These are phyloP conservation scores for Arthrobotrys musiformis DNA, from an alignment of 2,329 filamentous ascomycete species.

Conservation along the genomic window DNA sequence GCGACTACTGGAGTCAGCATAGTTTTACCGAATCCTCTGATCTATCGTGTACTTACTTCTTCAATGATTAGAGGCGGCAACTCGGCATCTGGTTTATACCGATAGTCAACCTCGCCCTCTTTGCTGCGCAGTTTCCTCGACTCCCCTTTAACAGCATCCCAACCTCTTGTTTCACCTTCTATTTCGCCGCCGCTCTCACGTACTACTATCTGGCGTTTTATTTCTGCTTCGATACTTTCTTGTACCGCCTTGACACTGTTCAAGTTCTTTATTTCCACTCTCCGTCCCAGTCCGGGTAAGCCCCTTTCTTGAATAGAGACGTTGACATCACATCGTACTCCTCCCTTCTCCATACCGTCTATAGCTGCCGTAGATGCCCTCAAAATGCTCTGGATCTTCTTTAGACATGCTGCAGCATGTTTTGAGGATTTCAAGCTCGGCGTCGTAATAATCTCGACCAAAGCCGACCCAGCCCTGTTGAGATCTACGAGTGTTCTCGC, in stretches of 20 bases:
- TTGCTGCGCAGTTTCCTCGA: constrained; percentile 87
- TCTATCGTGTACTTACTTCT: constrained; percentile 60
- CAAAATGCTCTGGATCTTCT: constrained; percentile 85
- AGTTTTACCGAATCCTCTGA: neutral
- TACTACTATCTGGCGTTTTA: constrained; percentile 84
- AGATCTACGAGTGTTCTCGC: constrained; percentile 77
- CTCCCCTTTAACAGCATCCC: constrained; percentile 84
- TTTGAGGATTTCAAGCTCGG: constrained; percentile 69
- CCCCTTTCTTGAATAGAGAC: constrained; percentile 79
- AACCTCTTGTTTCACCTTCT: constrained; percentile 89
- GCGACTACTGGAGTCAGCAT: constrained; percentile 63
- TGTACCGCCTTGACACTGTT: constrained; percentile 95
- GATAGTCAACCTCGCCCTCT: constrained; percentile 95
- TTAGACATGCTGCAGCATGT: constrained; percentile 87
- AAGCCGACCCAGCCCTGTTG: constrained; percentile 87
- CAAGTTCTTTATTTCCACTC: constrained; percentile 97
- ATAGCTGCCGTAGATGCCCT: constrained; percentile 85
- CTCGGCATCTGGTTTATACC: constrained; percentile 98
- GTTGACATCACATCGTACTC: constrained; percentile 91
- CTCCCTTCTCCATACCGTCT: constrained; percentile 91
- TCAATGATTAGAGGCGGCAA: constrained; percentile 81
- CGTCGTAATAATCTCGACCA: constrained; percentile 94
- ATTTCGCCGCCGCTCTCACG: constrained; percentile 79
- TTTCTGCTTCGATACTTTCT: constrained; percentile 90
- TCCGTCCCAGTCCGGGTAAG: constrained; percentile 76